These are phyloP conservation scores for Mortierella alpina DNA, from an alignment of 192 early-diverging fungal genomes.

Conservation along the genomic window DNA sequence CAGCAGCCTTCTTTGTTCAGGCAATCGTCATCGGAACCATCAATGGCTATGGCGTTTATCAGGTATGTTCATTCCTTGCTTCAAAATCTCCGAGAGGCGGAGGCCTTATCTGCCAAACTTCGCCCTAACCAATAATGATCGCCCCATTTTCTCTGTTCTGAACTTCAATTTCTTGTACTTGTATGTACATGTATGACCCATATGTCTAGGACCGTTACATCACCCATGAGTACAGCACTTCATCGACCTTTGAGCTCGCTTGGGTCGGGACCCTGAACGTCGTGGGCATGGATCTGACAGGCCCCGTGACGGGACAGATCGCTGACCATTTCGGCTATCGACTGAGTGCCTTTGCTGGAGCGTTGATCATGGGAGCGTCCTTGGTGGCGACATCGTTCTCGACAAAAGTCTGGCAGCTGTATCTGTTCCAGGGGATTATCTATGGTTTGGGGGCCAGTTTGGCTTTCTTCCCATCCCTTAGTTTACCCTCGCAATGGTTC, in stretches of 20 bases:
- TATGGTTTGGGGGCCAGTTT: constrained; percentile 56
- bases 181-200: background rate
- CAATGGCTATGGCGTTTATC: constrained; percentile 67
- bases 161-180: constrained; percentile 34
- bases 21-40: constrained; percentile 64
- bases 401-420: constrained; percentile 50
- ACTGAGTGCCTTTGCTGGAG: constrained; percentile 59
- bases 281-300: constrained; percentile 59
- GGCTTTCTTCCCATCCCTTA: constrained; percentile 60
- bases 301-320: constrained; percentile 59
- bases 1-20: constrained; percentile 59
- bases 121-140: background rate
- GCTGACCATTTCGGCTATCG: constrained; percentile 64
- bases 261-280: constrained; percentile 65
- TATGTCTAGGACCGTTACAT: constrained; percentile 32
- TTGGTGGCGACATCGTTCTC: constrained; percentile 68
- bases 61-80: constrained; percentile 21
- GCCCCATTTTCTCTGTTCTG: background rate
- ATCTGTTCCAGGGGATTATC: constrained; percentile 34
- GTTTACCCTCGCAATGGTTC: constrained; percentile 71
- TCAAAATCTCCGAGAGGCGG: background rate
- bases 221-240: constrained; percentile 40
- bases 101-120: background rate
- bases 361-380: constrained; percentile 59
- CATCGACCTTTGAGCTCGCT: constrained; percentile 57